Evolutionary conservation across 805 yeast genomes (phyloP).

Genomic region (Monosporozyma solicola): DNA sequence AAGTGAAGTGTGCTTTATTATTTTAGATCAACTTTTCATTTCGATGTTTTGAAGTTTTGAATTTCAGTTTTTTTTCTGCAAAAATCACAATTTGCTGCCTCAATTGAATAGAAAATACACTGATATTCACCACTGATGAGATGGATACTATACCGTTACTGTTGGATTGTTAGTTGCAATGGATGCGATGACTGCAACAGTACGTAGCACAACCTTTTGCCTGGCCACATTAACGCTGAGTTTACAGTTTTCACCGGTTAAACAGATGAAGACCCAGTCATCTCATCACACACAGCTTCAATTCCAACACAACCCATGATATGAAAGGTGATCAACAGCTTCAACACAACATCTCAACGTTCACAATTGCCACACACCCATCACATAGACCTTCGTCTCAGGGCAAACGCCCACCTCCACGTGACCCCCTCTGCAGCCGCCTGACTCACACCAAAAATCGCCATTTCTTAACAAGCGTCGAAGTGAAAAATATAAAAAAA

Average conservation of each 20-base stretch:
- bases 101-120: neutral
- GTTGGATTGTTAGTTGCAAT: too few relatives aligned
- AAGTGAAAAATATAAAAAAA: neutral
- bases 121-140: too few relatives aligned
- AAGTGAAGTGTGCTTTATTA: neutral
- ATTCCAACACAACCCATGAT: too few relatives aligned
- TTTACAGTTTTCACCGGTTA: too few relatives aligned
- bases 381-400: too few relatives aligned
- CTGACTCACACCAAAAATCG: neutral
- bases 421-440: neutral
- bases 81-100: neutral
- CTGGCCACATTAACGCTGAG: too few relatives aligned
- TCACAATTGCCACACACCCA: neutral
- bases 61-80: neutral
- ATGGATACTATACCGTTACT: too few relatives aligned
- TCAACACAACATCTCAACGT: neutral
- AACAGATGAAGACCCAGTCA: too few relatives aligned
- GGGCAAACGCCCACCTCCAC: neutral
- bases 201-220: too few relatives aligned
- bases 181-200: too few relatives aligned
- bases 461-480: constrained; percentile 1
- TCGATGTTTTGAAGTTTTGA: neutral
- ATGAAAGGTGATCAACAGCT: too few relatives aligned
- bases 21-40: neutral
- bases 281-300: too few relatives aligned